A percentile compares a stretch with the other conserved stretches of the same genome.
Conservation (phyloP, 2,329 filamentous ascomycete genomes). For the Alternaria sp. region DNA sequence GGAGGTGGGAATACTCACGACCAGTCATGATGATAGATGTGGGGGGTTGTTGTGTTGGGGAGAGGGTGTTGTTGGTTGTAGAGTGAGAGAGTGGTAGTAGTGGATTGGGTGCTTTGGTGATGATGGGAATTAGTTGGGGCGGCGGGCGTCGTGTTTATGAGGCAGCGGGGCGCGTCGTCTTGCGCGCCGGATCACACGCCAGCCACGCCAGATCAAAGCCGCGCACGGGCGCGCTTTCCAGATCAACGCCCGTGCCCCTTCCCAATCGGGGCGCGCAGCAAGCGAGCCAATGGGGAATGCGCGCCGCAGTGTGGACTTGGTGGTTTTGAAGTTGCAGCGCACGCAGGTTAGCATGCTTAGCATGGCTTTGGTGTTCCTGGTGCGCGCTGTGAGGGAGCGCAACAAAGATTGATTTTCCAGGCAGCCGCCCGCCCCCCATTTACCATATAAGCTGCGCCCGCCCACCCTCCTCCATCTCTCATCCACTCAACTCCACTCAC, state of each 20-base stretch:
- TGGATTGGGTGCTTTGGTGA: conserved; percentile 16
- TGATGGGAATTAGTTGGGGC: conserved; percentile 24
- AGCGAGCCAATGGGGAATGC: conserved; percentile 33
- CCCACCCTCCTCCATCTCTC: conserved; percentile 43
- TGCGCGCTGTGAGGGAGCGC: conserved; percentile 32
- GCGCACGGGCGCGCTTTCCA: conserved; percentile 39
- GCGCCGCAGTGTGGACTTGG: conserved; percentile 16
- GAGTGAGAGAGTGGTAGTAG: not conserved
- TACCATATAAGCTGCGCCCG: conserved; percentile 49
- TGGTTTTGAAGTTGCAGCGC: conserved; percentile 28
- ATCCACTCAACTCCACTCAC: conserved; percentile 44
- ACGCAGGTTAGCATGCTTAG: conserved; percentile 29
- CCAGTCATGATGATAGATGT: conserved; percentile 52
- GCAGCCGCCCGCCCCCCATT: conserved; percentile 40
- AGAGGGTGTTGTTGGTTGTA: not conserved
- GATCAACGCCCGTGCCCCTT: conserved; percentile 43
- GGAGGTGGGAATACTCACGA: conserved; percentile 45
- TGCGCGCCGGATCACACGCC: conserved; percentile 34
- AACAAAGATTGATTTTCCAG: conserved; percentile 44
- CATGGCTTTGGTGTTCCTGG: conserved; percentile 31
- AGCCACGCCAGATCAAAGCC: conserved; percentile 38
- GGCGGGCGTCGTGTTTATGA: conserved; percentile 32
- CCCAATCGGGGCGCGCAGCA: conserved; percentile 26
- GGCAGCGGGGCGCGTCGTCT: conserved; percentile 32
- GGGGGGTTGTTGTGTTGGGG: conserved; percentile 25